Percentiles rank a stretch among this genome's conserved stretches.
phyloP scores from a whole-genome alignment of 768 basidiomycete genomes.

The Galerina sulciceps region DNA sequence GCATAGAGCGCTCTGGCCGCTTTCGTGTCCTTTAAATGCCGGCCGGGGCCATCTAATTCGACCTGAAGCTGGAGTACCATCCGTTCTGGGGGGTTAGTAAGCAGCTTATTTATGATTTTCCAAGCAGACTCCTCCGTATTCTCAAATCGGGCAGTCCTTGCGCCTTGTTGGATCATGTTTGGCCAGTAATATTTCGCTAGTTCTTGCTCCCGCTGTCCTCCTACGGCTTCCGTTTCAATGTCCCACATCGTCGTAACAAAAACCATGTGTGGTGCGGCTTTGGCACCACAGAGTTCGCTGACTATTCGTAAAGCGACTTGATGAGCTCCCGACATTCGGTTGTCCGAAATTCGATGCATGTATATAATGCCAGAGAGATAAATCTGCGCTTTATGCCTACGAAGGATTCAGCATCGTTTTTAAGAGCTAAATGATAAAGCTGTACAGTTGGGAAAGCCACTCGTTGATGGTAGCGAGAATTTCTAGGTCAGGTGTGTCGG shows the following conservation, averaged over 20 bases:
- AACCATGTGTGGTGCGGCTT: constrained; percentile 45
- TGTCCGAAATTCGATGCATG: constrained; percentile 46
- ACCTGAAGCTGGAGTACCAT: no score
- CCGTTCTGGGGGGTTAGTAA: no score
- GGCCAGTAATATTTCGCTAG: constrained; percentile 19
- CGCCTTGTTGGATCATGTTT: constrained; percentile 14
- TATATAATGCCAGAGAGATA: constrained; percentile 42
- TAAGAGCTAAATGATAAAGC: not conserved
- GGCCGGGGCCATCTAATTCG: no score
- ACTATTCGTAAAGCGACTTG: constrained; percentile 49
- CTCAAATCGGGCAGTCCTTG: constrained; percentile 9
- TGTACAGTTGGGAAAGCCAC: constrained; percentile 26
- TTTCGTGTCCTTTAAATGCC: no score
- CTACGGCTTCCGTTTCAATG: constrained; percentile 20
- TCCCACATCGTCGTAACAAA: constrained; percentile 58
- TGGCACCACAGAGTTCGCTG: constrained; percentile 49
- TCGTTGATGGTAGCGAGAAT: constrained; percentile 41
- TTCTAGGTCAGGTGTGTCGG: constrained; percentile 34
- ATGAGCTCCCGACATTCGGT: constrained; percentile 44
- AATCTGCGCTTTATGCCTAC: constrained; percentile 26
- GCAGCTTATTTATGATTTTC: constrained; percentile 8
- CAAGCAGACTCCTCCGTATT: constrained; percentile 11
- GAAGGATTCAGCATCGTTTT: not conserved
- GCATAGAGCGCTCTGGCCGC: no score
- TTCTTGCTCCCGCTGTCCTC: constrained; percentile 15